These are phyloP conservation scores for Chaetoceros tenuissimus DNA, from an alignment of 108 stramenopile species.

Conservation along the genomic window DNA sequence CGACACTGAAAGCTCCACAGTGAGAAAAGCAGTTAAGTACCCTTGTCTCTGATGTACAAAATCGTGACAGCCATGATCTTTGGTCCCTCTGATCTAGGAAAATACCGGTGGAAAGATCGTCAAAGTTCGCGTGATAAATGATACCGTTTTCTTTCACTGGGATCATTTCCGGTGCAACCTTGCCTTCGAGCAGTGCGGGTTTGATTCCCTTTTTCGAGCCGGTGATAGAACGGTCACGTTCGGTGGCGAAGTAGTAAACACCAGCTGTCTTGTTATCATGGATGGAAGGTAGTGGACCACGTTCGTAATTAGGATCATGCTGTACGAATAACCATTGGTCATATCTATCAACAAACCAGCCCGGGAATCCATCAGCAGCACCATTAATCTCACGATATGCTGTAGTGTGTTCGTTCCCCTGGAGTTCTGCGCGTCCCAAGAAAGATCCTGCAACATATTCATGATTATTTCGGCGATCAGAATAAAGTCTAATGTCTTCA, in stretches of 20 bases:
- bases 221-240: conserved; percentile 50
- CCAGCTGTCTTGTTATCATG: conserved; percentile 76
- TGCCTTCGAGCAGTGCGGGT: conserved; percentile 58
- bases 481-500: conserved; percentile 59
- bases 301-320: conserved; percentile 41
- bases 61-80: conserved; percentile 55
- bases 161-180: conserved; percentile 50
- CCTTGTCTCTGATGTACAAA: conserved; percentile 52
- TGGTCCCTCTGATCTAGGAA: conserved; percentile 74
- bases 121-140: conserved; percentile 53
- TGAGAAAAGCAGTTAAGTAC: conserved; percentile 83
- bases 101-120: conserved; percentile 77
- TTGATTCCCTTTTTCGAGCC: conserved; percentile 30
- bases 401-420: conserved; percentile 41
- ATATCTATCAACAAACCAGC: conserved; percentile 78
- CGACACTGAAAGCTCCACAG: conserved; percentile 72
- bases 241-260: conserved; percentile 58
- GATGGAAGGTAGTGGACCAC: conserved; percentile 70
- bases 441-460: conserved; percentile 50
- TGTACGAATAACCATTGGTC: conserved; percentile 72
- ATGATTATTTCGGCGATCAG: conserved; percentile 45
- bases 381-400: conserved; percentile 80
- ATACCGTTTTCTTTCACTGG: conserved; percentile 64
- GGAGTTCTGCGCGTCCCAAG: conserved; percentile 44
- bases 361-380: conserved; percentile 74